Base-by-base conservation (phyloP, 139 green algal species). In the Auxenochlorella protothecoides region DNA sequence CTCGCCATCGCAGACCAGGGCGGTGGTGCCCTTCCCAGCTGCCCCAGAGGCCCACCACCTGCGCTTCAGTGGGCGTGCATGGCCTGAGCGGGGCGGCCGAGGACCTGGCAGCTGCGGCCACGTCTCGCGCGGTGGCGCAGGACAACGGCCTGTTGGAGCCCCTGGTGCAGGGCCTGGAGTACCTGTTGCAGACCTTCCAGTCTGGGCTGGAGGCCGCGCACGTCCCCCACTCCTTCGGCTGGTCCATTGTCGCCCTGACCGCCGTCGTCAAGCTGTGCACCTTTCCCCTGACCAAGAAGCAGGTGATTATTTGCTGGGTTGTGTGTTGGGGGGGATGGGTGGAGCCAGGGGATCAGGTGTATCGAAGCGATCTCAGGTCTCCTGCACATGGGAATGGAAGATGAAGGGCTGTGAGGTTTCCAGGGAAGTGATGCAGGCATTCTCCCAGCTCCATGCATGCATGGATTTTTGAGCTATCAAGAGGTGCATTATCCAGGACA, bases 211-310 rank as follows among this genome's bases (percentile, higher is more conserved):
- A 88, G 51, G 76, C 64, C 14, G 71, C 89, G 5, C 59, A 87
- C 69, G 83, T 97, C 11, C 94, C 94, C 10, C 97, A 99, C 79
- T 88, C 86, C 3, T 98, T 98, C 75, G 92, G 92, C 51, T 97
- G 91, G 76, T 87, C 92, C 66, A 97, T 97, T 77, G 90, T 97
- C 62, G 67, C 90, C 55, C 83, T 97, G 11, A 97, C 92, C 0
- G n/a, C 93, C 6, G 9, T 94, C 59, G 89, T 98, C 53, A 99
- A 99, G 86, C 57, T 83, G 10, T 79, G 78, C 27, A 99, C 95
- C 2, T 97, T 91, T 71, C 94, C 94, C 3, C 85, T 99, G n/a
- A 90, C 91, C 14, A 92, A 97, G 80, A 91, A 97, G 79, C 95
- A 98, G 89, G 90, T 93, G 11, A 44, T 51, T 63, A 13, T 44